These are phyloP conservation scores for Neoarthrinium moseri DNA, from an alignment of 2,329 filamentous ascomycete species.

Conservation along the genomic window DNA sequence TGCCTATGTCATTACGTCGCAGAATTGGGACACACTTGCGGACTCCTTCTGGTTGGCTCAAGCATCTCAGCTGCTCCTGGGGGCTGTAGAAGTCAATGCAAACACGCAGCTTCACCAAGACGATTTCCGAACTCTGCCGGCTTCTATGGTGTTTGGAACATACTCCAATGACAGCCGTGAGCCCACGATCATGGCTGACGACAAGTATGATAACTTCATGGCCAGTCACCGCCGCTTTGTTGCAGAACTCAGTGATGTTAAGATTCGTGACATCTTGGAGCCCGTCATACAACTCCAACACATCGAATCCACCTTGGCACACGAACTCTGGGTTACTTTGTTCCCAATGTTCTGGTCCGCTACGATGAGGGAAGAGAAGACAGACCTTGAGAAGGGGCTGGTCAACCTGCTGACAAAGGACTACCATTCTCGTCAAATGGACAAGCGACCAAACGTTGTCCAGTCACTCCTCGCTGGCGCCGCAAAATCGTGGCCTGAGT, in stretches of 20 bases:
- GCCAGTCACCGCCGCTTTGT: conserved; percentile 79
- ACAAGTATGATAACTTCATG: conserved; percentile 78
- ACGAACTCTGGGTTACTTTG: conserved; percentile 85
- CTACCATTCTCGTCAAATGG: conserved; percentile 90
- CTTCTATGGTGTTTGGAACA: conserved; percentile 70
- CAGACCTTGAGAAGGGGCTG: conserved; percentile 86
- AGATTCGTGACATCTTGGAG: conserved; percentile 83
- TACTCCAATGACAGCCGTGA: conserved; percentile 69
- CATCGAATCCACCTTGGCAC: conserved; percentile 75
- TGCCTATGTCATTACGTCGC: conserved; percentile 82
- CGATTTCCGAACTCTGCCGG: conserved; percentile 77
- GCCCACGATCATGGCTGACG: conserved; percentile 72
- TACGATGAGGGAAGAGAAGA: conserved; percentile 80
- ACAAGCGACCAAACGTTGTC: conserved; percentile 92
- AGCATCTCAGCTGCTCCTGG: conserved; percentile 88
- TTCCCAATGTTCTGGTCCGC: conserved; percentile 96
- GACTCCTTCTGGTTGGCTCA: conserved; percentile 98
- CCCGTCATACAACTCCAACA: conserved; percentile 92
- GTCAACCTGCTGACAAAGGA: conserved; percentile 92
- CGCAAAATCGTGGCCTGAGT: conserved; percentile 78
- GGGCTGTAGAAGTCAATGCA: conserved; percentile 83
- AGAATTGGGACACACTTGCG: conserved; percentile 94
- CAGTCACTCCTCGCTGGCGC: conserved; percentile 88
- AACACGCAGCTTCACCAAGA: conserved; percentile 75
- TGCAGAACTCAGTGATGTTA: conserved; percentile 79